A percentile compares a stretch with the other conserved stretches of the same genome.
Conservation (phyloP, 768 basidiomycete species). For the Hebeloma cylindrosporum region DNA sequence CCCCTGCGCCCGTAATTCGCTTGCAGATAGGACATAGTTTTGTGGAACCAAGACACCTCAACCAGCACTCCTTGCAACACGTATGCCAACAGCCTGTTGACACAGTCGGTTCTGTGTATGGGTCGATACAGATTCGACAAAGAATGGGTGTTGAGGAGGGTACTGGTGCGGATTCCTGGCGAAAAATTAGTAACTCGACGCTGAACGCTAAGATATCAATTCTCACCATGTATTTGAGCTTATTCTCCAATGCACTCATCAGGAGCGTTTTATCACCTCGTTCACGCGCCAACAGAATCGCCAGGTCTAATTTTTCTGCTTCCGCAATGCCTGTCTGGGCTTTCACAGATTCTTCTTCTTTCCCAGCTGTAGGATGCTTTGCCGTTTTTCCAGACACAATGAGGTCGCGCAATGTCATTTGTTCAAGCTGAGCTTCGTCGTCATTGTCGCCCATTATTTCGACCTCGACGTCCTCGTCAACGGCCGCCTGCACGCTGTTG, state of each 20-base stretch:
- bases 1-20: conserved; percentile 75
- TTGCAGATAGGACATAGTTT: conserved; percentile 88
- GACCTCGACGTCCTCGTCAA: conserved; percentile 40
- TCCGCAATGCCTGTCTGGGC: conserved; percentile 41
- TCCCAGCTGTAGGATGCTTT: conserved; percentile 20
- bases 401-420: conserved; percentile 48
- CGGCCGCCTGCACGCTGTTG: conserved; percentile 20
- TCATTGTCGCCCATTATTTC: conserved; percentile 43
- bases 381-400: conserved; percentile 51
- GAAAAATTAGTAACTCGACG: conserved; percentile 6
- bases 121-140: conserved; percentile 80
- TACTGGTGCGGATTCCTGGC: conserved; percentile 43
- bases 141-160: conserved; percentile 44
- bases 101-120: conserved; percentile 74
- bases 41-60: conserved; percentile 79
- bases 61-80: conserved; percentile 80
- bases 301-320: conserved; percentile 46
- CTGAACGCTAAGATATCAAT: not conserved
- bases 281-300: conserved; percentile 48
- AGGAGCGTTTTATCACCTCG: conserved; percentile 49
- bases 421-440: conserved; percentile 30
- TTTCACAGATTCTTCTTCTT: conserved; percentile 17
- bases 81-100: conserved; percentile 90
- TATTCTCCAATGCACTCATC: conserved; percentile 57
- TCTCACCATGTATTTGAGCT: conserved; percentile 58